These are phyloP conservation scores for Ceriops decandra DNA, from an alignment of 345 rosid species.

Conservation along the genomic window DNA sequence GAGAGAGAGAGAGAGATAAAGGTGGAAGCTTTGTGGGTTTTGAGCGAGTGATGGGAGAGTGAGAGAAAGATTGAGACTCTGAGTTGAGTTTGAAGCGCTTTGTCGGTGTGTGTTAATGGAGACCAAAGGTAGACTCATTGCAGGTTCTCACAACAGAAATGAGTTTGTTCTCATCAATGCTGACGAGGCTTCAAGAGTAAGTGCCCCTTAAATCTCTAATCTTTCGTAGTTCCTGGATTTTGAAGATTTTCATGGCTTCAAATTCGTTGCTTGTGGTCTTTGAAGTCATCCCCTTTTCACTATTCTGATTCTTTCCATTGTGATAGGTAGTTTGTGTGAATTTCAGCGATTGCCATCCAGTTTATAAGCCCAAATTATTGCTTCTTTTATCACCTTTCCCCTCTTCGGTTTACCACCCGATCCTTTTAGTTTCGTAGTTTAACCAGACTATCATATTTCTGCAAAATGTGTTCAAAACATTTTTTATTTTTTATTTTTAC, in stretches of 20 bases:
- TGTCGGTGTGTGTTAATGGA: slow-evolving; percentile 38
- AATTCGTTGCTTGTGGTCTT: background rate
- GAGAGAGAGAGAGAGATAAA: slow-evolving; percentile 5
- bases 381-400: background rate
- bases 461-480: background rate
- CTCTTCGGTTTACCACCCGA: no score
- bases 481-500: background rate
- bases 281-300: background rate
- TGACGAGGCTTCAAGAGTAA: slow-evolving; percentile 70
- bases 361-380: background rate
- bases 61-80: slow-evolving; percentile 2
- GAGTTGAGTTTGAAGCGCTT: slow-evolving; percentile 13
- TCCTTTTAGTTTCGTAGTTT: background rate
- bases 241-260: background rate
- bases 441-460: background rate
- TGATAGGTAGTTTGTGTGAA: background rate
- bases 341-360: background rate
- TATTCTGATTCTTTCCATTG: background rate
- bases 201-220: slow-evolving; percentile 11
- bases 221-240: background rate
- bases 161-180: slow-evolving; percentile 85
- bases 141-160: slow-evolving; percentile 91
- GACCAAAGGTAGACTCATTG: slow-evolving; percentile 70
- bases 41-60: slow-evolving; percentile 19
- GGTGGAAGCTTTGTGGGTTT: slow-evolving; percentile 16